Evolutionary conservation across 148 eudicot genomes (phyloP), one percentile per base, ranked within the genome.

Genomic region (Vaccinium corymbosum): DNA sequence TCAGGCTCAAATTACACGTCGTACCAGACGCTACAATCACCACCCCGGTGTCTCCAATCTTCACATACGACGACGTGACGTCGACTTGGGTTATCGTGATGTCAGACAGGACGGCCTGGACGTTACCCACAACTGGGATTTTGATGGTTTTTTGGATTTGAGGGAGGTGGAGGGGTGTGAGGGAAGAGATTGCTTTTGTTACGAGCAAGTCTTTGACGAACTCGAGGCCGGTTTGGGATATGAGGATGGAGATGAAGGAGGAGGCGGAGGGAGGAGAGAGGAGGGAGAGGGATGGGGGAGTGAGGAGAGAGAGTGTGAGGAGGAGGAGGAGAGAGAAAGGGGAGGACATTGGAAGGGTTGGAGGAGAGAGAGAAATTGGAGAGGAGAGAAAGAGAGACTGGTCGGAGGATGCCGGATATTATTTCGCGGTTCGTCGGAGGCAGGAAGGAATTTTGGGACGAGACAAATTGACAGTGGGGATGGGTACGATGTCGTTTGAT

Each of bases 161-260:
- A 53, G 94, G 86, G 9, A 97, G 80, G 32, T 91, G 86, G 62
- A 97, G 93, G 51, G 97, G 95, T 3, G 94, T 92, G 2, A 97
- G 77, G n/a, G 95, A 81, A n/a, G 97, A 90, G 13, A 92, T 90
- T 48, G 99, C 98, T 72, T 89, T 86, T 12, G 88, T 86, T 12
- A 94, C 86, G 57, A 93, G 85, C 86, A 97, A 89, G 61, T 91
- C 92, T 86, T 94, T 93, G 77, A 91, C 75, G 82, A 97, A 97
- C 64, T 88, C 89, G 75, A 97, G 93, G 83, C 99, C 99, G 81
- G 88, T 94, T 89, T 94, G 92, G 12, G 98, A 97, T 46, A 97
- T 88, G 50, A 90, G 78, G 10, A 92, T 85, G 48, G 94, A 91
- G 48, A 97, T 92, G 85, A 84, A 89, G 51, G 93, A 96, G 32